Evolutionary conservation across 805 yeast species (phyloP), one percentile per base, ranked within the genome.

Genomic region (Kodamaea leandrae): DNA sequence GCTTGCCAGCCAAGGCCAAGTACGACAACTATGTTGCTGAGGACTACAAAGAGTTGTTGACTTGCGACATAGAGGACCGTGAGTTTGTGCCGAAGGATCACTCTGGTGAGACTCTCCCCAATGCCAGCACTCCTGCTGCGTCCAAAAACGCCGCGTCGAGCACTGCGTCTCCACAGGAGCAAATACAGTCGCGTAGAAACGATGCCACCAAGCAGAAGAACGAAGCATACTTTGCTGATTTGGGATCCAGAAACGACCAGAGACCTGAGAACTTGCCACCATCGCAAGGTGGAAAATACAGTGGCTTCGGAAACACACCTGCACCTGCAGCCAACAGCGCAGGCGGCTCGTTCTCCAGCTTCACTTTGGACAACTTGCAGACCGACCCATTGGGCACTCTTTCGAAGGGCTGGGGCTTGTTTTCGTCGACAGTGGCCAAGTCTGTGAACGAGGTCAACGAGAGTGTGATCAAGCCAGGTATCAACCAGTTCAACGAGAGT

Each of bases 11-110:
- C 32, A 79, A 78, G 51, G 61, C 71, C 45, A 91, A 93, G 67
- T 93, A 86, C 65, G 84, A 87, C 60, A 89, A 93, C 52, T 80
- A 82, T 29, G 87, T 88, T 32, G 98, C 99, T n/a, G 89, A 83
- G 53, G 98, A 93, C 61, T 93, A 93, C 63, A 88, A 90, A 60
- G 84, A 81, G 54, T 78, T 82, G 60, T 73, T 93, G 48, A 77
- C 86, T 6, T 82, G 91, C 46, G 74, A 72, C 37, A 76, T 87
- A 32, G 89, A 86, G 51, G 96, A 87, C 20, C 73, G 69, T 38
- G 80, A 74, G 44, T 93, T 82, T 71, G 70, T 64, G 9, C 79
- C 85, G 44, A 78, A 80, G 36, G 85, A 82, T 53, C 88, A 82
- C 54, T 42, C 70, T 2, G 72, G 72, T 19, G 65, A 73, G 45